Evolutionary conservation across 331 rosid species (phyloP), one percentile per base, ranked within the genome.

Genomic region (Phaseolus coccineus): DNA sequence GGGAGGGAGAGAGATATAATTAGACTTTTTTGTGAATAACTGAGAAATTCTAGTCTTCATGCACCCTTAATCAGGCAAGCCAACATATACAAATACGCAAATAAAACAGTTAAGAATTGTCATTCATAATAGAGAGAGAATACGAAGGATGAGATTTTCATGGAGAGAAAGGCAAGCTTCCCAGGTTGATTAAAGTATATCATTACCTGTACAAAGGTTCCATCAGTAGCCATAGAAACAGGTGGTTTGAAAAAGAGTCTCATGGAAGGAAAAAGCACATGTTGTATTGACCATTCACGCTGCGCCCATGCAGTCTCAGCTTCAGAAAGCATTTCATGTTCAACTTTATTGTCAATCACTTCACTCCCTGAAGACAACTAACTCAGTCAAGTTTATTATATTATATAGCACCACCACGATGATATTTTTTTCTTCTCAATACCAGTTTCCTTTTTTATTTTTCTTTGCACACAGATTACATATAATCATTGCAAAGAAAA

Each of bases 201-300:
- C 15, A 76, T 79, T 84, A 95, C 99, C 88, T 87, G 87, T 76
- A 95, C 89, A 70, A 95, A 86, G 74, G 99, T 89, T 81, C 97
- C 97, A 59, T 93, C 89, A 64, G 88, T 74, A 39, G 97, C 96
- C 94, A 93, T 84, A 27, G 89, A 87, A 73, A 83, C 84, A 73
- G 96, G 92, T 12, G 99, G 99, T 87, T 95, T 91, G 71, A 91
- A 83, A 86, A 91, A 90, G 70, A 93, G 92, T 86, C 88, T 92
- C 93, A 90, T 64, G 69, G 98, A 88, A 78, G 98, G 98, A 85
- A 95, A 81, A 83, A 95, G 85, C 64, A 95, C 88, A 70, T 95
- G 98, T 73, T 93, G 98, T 84, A 95, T 85, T 66, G 92, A 91
- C 98, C 98, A 91, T 81, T 95, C 98, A 2, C 92, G 97, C 81